Evolutionary conservation across 257 asterid genomes (phyloP).

Genomic region (Gentiana dahurica): DNA sequence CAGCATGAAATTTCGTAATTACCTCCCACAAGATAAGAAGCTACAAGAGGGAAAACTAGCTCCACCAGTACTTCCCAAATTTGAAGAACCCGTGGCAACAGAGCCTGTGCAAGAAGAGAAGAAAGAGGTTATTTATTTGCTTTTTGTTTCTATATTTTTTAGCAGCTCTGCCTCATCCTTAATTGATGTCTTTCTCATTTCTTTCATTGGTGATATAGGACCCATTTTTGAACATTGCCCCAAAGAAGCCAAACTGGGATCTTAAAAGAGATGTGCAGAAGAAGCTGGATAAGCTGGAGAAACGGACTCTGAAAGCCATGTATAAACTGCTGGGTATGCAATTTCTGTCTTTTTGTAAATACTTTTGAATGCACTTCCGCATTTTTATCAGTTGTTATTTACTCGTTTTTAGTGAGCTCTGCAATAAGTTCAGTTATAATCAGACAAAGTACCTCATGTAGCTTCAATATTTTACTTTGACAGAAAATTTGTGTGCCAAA

Average conservation of each 20-base stretch:
- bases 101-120: slow-evolving; percentile 60
- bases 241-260: slow-evolving; percentile 98
- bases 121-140: slow-evolving; percentile 49
- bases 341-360: neutral
- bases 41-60: slow-evolving; percentile 92
- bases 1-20: slow-evolving; percentile 84
- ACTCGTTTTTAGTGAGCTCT: too few species aligned
- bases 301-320: slow-evolving; percentile 81
- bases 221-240: slow-evolving; percentile 90
- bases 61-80: slow-evolving; percentile 79
- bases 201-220: slow-evolving; percentile 33
- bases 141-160: neutral
- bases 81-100: slow-evolving; percentile 67
- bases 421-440: too few species aligned
- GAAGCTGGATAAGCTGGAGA: slow-evolving; percentile 88
- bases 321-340: slow-evolving; percentile 54
- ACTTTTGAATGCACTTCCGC: too few species aligned
- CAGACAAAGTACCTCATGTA: too few species aligned
- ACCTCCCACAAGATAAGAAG: slow-evolving; percentile 92
- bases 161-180: neutral
- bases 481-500: too few species aligned
- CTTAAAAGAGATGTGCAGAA: slow-evolving; percentile 88
- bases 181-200: neutral
- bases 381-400: too few species aligned
- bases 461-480: too few species aligned